Base-by-base conservation (phyloP, 331 rosid genomes). In the Quercus tomentella region DNA sequence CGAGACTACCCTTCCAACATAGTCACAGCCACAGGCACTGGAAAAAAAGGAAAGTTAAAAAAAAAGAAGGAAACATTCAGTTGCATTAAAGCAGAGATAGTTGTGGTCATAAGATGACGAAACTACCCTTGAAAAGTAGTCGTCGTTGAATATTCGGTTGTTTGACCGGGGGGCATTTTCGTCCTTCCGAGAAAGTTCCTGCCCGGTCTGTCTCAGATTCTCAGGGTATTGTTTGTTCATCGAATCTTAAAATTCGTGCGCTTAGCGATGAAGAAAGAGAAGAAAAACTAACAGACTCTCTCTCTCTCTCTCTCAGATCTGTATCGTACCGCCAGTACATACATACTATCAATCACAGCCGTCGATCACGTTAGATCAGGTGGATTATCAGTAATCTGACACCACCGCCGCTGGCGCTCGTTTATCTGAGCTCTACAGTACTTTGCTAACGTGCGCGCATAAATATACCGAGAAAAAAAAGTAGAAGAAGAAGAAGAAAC, bases 241-340 rank as follows among this genome's bases (percentile, higher is more conserved):
- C 80, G 70, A 84, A 81, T 81, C 85, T 81, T 43, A 41, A 21
- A 63, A 80, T 56, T 66, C 79, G 79, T 69, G 83, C 81, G 5
- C 15, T 16, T 56, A 30, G 28, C 9, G 49, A 45, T 56, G 26
- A 78, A 26, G 45, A 41, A 41, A 41, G 45, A 41, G 11, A 35
- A 70, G 16, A 22, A 14, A 70, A 45, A 18, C 20, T 2, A 22
- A 58, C 62, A 58, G 25, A 67, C 72, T 69, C 83, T 20, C 11
- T 6, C 52, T 56, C 33, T 28, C 52, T 35, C 9, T 37, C 43
- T 41, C 45, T 41, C 52, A 43, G 67, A 73, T 73, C 85, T 80
- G 45, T 8, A 79, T 72, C 77, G 86, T 81, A 77, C 84, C 84
- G 33, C 78, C 79, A 76, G 73, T 28, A 9, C n/a, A 18, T 49